Evolutionary conservation across 106 monocot genomes (phyloP), one percentile per base, ranked within the genome.

Genomic region (Platanthera guangdongensis): DNA sequence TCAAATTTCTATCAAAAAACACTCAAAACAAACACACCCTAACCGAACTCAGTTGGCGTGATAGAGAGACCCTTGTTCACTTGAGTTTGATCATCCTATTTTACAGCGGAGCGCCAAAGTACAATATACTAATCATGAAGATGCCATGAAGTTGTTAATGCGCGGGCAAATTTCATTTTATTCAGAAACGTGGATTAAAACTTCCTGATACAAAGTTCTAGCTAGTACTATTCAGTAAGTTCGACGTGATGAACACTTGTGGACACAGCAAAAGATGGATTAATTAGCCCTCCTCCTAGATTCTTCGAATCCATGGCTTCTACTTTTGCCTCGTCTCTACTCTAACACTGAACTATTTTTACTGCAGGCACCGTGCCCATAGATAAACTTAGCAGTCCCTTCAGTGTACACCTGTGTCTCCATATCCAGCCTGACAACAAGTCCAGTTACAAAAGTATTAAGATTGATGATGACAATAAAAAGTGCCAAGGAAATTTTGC

Each of bases 351-450:
- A 54, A 21, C n/a, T 55, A 9, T 57, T 28, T 65, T 84, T 84
- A 74, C 10, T 65, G 55, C 75, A 77, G 55, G 48, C 78, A 8
- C 88, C 85, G 59, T 83, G 88, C 1, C 88, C 85, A 76, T 88
- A 80, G 63, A 88, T 85, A 78, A 88, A 88, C 78, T 76, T 88
- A 0, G 88, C 88, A 0, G 74, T 74, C 54, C 63, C 80, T 62
- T 88, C 88, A 0, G 85, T 85, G 62, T 88, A 85, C 67, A 88
- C 85, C 12, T 88, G 85, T 12, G 85, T 88, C 47, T 88, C 88
- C 65, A 81, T 83, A 8, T 39, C 80, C 59, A 88, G 69, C 59
- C 88, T 88, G 83, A 32, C 9, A 65, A 32, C 53, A 57, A 74
- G 8, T 1, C 47, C 47, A 47, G 13, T 6, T 6, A 51, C 7